Base-by-base conservation (phyloP, 352 stramenopile genomes). In the Phytopythium helicoides region DNA sequence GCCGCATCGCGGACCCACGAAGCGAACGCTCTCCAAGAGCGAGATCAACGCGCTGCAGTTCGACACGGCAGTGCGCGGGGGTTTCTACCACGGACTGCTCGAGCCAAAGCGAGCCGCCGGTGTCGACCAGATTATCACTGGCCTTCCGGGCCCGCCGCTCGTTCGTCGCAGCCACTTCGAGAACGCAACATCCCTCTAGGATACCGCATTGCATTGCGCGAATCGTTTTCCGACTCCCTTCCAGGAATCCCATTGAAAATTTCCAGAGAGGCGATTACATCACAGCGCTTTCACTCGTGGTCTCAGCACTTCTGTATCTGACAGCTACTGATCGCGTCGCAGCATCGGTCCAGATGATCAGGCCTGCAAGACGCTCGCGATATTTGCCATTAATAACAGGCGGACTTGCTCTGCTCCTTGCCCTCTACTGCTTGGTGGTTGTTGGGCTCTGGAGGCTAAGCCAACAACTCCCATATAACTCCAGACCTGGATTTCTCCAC, bases 11-110 rank as follows among this genome's bases (percentile, higher is more conserved):
- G 80, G 80, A 1, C 80, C 80, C 1, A 88, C 77, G 3, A 70
- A 68, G 39, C 76, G 71, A 37, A 76, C 87, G 39, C 68, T 91
- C 0, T 73, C 57, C 23, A 77, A 66, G 52, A 66, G 71, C 10
- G 77, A 88, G 33, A 68, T 72, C 37, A 84, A 70, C 46, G 62
- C 69, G 16, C 81, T 88, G 44, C 77, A 88, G 60, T 84, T 88
- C 49, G 68, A 86, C 58, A 77, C 74, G 21, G 71, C 77, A 14
- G 74, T 88, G 16, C 64, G 63, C 8, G 74, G 74, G 28, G 52
- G 62, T 21, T 84, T 88, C 37, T 88, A 88, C 54, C 77, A 88
- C 52, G 77, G 77, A 0, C 58, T 88, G 4, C 53, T 88, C 1
- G 67, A 79, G 50, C 63, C 77, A 23, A 84, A 80, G 46, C 64